phyloP scores from a whole-genome alignment of 345 rosid species.

The Brassica rapa region DNA sequence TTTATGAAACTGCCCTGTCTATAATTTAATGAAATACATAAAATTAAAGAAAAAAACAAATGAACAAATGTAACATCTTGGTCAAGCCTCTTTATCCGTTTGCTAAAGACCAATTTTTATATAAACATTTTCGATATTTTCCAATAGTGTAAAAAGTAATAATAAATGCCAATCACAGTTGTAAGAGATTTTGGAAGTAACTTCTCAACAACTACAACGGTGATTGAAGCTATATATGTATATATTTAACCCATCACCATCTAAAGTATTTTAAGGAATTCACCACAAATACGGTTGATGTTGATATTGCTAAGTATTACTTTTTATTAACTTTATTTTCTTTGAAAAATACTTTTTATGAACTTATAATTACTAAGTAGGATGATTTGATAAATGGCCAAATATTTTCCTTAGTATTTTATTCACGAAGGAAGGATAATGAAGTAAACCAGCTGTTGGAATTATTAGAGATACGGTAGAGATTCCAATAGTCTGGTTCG shows the following conservation, averaged over 20 bases:
- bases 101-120: slow-evolving; percentile 17
- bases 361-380: slow-evolving; percentile 5
- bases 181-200: slow-evolving; percentile 20
- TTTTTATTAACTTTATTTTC: not conserved
- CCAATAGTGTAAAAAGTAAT: not conserved
- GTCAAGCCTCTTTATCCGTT: slow-evolving; percentile 14
- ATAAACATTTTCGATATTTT: not conserved
- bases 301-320: slow-evolving; percentile 21
- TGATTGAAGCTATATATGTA: not conserved
- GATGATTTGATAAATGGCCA: slow-evolving; percentile 3
- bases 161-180: slow-evolving; percentile 29
- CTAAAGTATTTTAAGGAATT: not conserved
- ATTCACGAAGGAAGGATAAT: not conserved
- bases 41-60: not conserved
- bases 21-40: slow-evolving; percentile 2
- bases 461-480: not conserved
- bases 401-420: not conserved
- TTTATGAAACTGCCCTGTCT: not conserved
- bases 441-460: not conserved
- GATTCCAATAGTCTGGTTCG: not conserved
- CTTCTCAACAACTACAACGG: slow-evolving; percentile 39
- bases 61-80: not conserved
- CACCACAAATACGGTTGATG: slow-evolving; percentile 19
- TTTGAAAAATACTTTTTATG: not conserved
- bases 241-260: not conserved